Evolutionary conservation across 2,329 filamentous ascomycete genomes (phyloP).

Genomic region (Calonectria hawksworthii): DNA sequence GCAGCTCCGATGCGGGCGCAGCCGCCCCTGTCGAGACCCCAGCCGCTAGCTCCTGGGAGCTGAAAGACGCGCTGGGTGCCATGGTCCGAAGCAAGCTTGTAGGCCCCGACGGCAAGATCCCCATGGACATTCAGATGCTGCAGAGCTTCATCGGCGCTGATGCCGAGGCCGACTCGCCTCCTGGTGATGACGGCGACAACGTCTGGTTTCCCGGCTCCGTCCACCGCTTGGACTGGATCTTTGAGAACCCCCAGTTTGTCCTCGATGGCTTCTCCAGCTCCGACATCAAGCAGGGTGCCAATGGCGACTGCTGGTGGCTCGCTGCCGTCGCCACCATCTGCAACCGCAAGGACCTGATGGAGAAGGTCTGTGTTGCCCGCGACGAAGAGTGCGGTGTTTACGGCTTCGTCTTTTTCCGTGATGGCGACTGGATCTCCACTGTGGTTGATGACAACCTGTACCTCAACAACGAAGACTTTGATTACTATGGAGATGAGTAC

Average conservation of each 20-base stretch:
- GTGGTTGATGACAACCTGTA: constrained; percentile 78
- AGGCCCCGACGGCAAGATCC: constrained; percentile 24
- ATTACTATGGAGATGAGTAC: constrained; percentile 52
- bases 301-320: constrained; percentile 82
- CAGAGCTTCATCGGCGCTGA: constrained; percentile 27
- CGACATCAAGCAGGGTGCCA: constrained; percentile 60
- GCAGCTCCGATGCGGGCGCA: constrained; percentile 21
- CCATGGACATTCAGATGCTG: constrained; percentile 29
- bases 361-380: constrained; percentile 75
- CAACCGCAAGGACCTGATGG: constrained; percentile 74
- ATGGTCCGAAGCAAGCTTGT: constrained; percentile 29
- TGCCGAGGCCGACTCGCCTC: neutral
- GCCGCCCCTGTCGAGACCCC: neutral
- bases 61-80: constrained; percentile 29
- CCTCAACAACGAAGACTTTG: constrained; percentile 55
- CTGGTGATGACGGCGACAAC: constrained; percentile 13
- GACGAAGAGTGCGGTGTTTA: constrained; percentile 80
- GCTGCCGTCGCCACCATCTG: constrained; percentile 78
- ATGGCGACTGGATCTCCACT: constrained; percentile 79
- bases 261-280: constrained; percentile 56
- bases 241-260: constrained; percentile 57
- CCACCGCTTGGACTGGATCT: constrained; percentile 60
- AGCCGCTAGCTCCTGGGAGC: constrained; percentile 13
- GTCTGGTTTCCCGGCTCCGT: constrained; percentile 51
- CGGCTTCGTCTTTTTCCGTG: constrained; percentile 79